Evolutionary conservation across 345 rosid species (phyloP).

Genomic region (Zanthoxylum bungeanum): DNA sequence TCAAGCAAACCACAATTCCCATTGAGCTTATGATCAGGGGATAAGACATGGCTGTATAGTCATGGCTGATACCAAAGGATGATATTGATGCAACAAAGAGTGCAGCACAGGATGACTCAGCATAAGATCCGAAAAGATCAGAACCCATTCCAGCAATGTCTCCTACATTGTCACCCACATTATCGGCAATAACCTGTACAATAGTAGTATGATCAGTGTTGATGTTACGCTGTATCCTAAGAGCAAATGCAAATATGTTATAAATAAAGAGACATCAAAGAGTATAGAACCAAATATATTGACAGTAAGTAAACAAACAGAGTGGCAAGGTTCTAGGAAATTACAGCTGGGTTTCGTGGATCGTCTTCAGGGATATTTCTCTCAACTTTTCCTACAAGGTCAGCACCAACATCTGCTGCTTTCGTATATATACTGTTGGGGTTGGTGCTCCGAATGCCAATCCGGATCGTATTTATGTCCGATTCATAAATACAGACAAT

Average conservation of each 20-base stretch:
- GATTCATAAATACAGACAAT: too few species aligned
- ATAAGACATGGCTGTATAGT: conserved; percentile 58
- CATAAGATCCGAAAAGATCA: conserved; percentile 65
- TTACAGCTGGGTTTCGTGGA: conserved; percentile 66
- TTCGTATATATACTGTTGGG: conserved; percentile 68
- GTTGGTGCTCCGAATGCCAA: too few species aligned
- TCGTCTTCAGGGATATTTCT: conserved; percentile 66
- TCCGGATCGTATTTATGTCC: too few species aligned
- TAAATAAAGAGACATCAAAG: neutral
- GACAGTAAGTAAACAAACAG: neutral
- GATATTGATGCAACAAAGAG: conserved; percentile 73
- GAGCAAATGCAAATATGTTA: neutral
- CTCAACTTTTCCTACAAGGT: conserved; percentile 67
- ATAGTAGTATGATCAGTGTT: neutral
- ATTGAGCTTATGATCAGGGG: conserved; percentile 57
- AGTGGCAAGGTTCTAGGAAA: neutral
- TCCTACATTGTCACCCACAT: conserved; percentile 78
- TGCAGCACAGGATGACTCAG: conserved; percentile 70
- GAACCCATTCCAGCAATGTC: conserved; percentile 83
- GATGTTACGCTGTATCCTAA: neutral
- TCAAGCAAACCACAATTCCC: conserved; percentile 60
- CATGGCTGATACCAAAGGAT: conserved; percentile 53
- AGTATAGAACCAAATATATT: neutral
- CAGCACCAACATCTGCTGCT: conserved; percentile 76
- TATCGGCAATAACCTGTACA: conserved; percentile 67